phyloP scores from a whole-genome alignment of 2,329 filamentous ascomycete genomes.

The Venturia oleaginea region DNA sequence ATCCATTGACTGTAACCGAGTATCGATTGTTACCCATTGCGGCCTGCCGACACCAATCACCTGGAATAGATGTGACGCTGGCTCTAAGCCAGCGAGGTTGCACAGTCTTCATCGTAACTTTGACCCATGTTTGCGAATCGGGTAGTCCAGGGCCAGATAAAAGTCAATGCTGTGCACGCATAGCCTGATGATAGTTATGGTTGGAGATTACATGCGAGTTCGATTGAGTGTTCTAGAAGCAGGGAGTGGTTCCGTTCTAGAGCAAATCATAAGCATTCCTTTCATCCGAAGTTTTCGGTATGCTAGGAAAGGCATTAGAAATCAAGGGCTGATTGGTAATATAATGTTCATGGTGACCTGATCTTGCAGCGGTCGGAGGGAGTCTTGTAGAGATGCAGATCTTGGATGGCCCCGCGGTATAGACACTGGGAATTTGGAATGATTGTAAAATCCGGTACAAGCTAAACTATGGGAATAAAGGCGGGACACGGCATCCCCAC shows the following conservation, averaged over 20 bases:
- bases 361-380: neutral
- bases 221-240: neutral
- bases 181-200: neutral
- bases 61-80: neutral
- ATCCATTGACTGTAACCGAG: neutral
- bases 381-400: neutral
- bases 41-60: neutral
- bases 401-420: neutral
- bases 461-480: neutral
- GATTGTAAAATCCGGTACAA: neutral
- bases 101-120: neutral
- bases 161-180: neutral
- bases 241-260: neutral
- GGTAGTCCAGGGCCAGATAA: neutral
- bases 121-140: neutral
- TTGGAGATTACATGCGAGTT: neutral
- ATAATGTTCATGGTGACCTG: neutral
- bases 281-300: neutral
- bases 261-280: neutral
- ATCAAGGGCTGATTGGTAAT: neutral
- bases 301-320: neutral
- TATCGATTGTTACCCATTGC: neutral
- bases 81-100: neutral
- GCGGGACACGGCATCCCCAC: neutral
- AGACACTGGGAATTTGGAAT: neutral